A percentile compares a stretch with the other conserved stretches of the same genome.
phyloP scores from a whole-genome alignment of 129 eudicot genomes.

The Flaveria brownii region DNA sequence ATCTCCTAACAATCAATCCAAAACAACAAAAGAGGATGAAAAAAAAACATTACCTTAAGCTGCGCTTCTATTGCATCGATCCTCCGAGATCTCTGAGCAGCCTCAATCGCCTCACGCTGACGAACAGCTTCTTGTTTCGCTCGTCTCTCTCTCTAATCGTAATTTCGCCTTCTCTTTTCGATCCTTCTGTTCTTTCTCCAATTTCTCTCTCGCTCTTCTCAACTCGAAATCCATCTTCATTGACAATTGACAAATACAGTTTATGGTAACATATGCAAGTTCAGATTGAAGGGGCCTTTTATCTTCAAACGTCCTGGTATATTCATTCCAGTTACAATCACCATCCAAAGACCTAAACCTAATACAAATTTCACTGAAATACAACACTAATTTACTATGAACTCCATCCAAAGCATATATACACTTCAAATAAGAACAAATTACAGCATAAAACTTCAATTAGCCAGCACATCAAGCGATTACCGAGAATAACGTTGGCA shows the following conservation, averaged over 20 bases:
- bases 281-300: no score
- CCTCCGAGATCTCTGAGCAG: slow-evolving; percentile 67
- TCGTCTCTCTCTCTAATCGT: slow-evolving; percentile 57
- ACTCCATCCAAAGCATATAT: neutral
- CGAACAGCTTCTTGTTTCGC: slow-evolving; percentile 65
- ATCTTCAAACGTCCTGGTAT: neutral
- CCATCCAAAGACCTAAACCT: neutral
- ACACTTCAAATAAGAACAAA: neutral
- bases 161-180: slow-evolving; percentile 67
- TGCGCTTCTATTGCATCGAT: slow-evolving; percentile 83
- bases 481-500: slow-evolving; percentile 84
- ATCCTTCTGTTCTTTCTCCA: slow-evolving; percentile 78
- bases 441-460: neutral
- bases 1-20: no score
- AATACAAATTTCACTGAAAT: neutral
- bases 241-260: no score
- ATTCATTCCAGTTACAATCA: neutral
- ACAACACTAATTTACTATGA: neutral
- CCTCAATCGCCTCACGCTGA: slow-evolving; percentile 75
- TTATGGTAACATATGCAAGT: no score
- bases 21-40: neutral
- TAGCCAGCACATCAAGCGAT: neutral
- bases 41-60: slow-evolving; percentile 44
- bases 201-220: slow-evolving; percentile 84
- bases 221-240: slow-evolving; percentile 81